Percentiles rank a stretch among this genome's conserved stretches.
phyloP scores from a whole-genome alignment of 306 rosid species.

The Urtica urens region DNA sequence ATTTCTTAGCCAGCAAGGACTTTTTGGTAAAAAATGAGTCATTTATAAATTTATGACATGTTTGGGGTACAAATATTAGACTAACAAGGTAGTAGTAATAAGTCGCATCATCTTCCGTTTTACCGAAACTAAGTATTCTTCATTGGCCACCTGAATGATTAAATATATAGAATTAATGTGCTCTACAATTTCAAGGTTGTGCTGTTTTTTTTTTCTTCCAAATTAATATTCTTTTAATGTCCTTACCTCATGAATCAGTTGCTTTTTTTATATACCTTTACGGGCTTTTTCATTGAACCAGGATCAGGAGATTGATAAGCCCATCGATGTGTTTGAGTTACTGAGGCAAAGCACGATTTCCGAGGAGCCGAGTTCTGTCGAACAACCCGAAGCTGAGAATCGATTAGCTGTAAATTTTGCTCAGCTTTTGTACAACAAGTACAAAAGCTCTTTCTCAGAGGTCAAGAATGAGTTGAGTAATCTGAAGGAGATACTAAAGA shows the following conservation, averaged over 20 bases:
- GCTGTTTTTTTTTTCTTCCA: background rate
- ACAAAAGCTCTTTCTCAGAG: slow-evolving; percentile 24
- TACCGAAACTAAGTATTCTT: no score
- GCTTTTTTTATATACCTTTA: no score
- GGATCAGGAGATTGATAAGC: slow-evolving; percentile 47
- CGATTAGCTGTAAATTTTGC: slow-evolving; percentile 28
- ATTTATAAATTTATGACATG: no score
- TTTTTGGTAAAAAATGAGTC: no score
- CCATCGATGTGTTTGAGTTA: slow-evolving; percentile 42
- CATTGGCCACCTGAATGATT: no score
- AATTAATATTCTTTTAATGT: background rate
- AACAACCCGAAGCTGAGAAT: slow-evolving; percentile 16
- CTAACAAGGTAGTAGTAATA: no score
- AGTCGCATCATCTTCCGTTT: no score
- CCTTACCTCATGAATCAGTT: background rate
- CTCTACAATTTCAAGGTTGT: no score
- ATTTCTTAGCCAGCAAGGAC: no score
- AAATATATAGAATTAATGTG: no score
- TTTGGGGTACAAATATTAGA: no score
- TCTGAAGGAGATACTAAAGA: slow-evolving; percentile 27
- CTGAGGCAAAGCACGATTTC: slow-evolving; percentile 36
- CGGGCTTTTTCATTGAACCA: no score
- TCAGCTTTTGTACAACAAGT: slow-evolving; percentile 31
- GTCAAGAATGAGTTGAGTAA: slow-evolving; percentile 31
- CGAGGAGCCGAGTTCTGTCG: slow-evolving; percentile 15